phyloP scores from a whole-genome alignment of 1,284 basidiomycete species.

The Clitocybe nebularis region DNA sequence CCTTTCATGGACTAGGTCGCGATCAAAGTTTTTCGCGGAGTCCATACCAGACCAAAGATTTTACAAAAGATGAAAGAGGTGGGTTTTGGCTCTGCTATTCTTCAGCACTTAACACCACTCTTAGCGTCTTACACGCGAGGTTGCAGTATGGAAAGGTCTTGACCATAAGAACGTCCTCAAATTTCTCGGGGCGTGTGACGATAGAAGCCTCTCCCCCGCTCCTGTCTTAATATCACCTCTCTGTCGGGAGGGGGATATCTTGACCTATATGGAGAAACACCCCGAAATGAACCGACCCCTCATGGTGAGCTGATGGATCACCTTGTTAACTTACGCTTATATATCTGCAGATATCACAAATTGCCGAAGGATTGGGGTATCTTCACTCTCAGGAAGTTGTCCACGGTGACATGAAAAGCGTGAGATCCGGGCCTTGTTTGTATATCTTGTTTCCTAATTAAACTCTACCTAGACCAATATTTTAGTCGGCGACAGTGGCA shows the following conservation, averaged over 20 bases:
- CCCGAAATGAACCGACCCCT: slow-evolving; percentile 12
- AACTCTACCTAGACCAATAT: slow-evolving; percentile 19
- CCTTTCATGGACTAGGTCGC: slow-evolving; percentile 14
- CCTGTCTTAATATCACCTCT: slow-evolving; percentile 23
- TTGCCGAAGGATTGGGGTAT: slow-evolving; percentile 20
- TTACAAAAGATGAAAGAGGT: not conserved
- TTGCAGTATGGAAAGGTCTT: slow-evolving; percentile 14
- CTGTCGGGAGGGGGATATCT: slow-evolving; percentile 16
- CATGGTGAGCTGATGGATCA: slow-evolving; percentile 14
- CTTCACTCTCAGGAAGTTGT: slow-evolving; percentile 20
- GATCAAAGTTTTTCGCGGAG: slow-evolving; percentile 16
- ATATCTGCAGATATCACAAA: slow-evolving; percentile 14
- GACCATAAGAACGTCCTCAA: slow-evolving; percentile 15
- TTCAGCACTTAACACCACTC: not conserved
- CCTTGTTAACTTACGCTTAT: not conserved
- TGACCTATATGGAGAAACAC: slow-evolving; percentile 15
- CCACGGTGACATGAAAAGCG: slow-evolving; percentile 23
- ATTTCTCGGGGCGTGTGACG: slow-evolving; percentile 15
- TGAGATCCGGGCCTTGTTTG: slow-evolving; percentile 7
- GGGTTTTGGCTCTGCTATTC: not conserved
- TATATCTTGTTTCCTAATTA: not conserved
- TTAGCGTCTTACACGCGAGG: slow-evolving; percentile 16
- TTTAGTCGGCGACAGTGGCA: slow-evolving; percentile 18
- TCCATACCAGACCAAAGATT: slow-evolving; percentile 5
- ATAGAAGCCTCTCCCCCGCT: slow-evolving; percentile 15